Evolutionary conservation across 75 land plant genomes (phyloP).

Genomic region (Pinus tabuliformis): DNA sequence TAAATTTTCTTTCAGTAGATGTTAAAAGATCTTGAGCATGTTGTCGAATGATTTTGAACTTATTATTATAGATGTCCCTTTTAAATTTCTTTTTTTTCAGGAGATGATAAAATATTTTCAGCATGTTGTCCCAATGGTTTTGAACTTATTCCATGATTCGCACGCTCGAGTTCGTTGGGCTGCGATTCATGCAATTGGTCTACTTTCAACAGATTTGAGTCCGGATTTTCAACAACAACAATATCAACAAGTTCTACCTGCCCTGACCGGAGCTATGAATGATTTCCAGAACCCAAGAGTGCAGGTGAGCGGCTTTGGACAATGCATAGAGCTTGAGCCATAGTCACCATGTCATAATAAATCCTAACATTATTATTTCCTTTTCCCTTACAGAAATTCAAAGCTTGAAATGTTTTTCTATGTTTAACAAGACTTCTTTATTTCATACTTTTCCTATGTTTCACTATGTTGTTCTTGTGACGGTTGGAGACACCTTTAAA

Average conservation of each 20-base stretch:
- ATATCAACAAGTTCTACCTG: conserved; percentile 42
- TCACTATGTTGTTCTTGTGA: no score
- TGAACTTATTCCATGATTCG: conserved; percentile 21
- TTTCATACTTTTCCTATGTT: no score
- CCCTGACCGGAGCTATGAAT: conserved; percentile 42
- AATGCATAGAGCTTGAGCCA: not conserved
- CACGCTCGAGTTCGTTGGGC: conserved; percentile 23
- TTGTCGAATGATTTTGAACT: conserved; percentile 15
- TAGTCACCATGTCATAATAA: not conserved
- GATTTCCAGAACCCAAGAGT: conserved; percentile 46
- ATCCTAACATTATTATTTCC: not conserved
- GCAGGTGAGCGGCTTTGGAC: conserved; percentile 20
- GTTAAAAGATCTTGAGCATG: conserved; percentile 20
- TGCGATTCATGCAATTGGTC: conserved; percentile 21
- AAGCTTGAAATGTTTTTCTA: no score
- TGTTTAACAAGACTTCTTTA: no score
- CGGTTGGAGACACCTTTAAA: no score
- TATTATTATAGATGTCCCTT: not conserved
- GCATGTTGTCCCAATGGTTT: conserved; percentile 17
- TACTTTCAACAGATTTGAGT: conserved; percentile 23
- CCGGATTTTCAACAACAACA: conserved; percentile 38
- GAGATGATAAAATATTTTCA: conserved; percentile 19
- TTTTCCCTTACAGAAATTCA: not conserved
- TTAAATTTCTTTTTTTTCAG: not conserved
- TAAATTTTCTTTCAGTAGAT: conserved; percentile 6